These are phyloP conservation scores for Neodidymelliopsis sp. DNA, from an alignment of 2,329 filamentous ascomycete genomes.

Conservation along the genomic window DNA sequence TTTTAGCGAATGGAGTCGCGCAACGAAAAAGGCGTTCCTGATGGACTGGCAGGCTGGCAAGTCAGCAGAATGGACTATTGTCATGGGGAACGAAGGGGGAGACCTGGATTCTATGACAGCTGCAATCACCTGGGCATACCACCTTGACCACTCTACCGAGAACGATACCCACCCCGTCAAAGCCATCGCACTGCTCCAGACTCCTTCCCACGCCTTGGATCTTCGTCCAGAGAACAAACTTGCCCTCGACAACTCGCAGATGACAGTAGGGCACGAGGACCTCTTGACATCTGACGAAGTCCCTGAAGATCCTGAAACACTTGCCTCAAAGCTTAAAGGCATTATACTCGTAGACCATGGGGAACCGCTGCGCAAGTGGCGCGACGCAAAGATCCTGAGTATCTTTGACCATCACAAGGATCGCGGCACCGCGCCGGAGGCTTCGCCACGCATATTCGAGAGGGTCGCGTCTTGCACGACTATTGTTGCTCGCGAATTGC, in stretches of 20 bases:
- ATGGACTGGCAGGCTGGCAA: conserved; percentile 57
- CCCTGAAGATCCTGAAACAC: conserved; percentile 56
- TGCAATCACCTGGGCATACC: conserved; percentile 58
- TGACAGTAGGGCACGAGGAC: conserved; percentile 57
- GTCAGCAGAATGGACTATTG: conserved; percentile 55
- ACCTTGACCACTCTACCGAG: conserved; percentile 54
- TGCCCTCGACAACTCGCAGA: conserved; percentile 54
- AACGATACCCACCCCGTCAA: conserved; percentile 55
- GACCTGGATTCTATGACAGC: conserved; percentile 56
- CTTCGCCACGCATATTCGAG: conserved; percentile 55
- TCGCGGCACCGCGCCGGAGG: conserved; percentile 51
- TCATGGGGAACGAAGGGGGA: conserved; percentile 57
- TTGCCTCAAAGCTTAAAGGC: conserved; percentile 53
- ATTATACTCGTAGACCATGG: conserved; percentile 58
- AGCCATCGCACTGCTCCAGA: conserved; percentile 57
- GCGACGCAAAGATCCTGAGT: conserved; percentile 52
- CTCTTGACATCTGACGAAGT: conserved; percentile 58
- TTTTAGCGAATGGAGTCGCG: conserved; percentile 59
- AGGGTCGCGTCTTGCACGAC: conserved; percentile 56
- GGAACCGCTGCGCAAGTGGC: conserved; percentile 54
- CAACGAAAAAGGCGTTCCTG: conserved; percentile 56
- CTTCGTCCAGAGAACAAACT: conserved; percentile 58
- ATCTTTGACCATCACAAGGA: conserved; percentile 59
- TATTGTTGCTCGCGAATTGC: conserved; percentile 56
- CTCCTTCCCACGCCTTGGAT: conserved; percentile 55